These are phyloP conservation scores for Hortaea sp. DNA, from an alignment of 2,329 filamentous ascomycete genomes.

Conservation along the genomic window DNA sequence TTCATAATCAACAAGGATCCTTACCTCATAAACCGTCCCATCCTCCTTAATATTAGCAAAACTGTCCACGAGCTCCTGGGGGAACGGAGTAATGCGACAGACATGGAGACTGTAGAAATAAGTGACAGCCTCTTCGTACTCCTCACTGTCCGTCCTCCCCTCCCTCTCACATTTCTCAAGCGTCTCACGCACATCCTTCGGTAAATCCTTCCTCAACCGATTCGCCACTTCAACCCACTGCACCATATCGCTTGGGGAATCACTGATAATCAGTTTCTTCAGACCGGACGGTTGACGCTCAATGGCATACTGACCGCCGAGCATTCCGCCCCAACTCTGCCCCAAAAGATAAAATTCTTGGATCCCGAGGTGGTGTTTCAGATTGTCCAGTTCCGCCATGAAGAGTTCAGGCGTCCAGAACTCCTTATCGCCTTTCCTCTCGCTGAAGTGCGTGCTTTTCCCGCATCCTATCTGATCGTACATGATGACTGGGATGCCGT, in stretches of 20 bases:
- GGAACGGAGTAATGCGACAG: conserved; percentile 23
- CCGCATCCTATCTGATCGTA: conserved; percentile 48
- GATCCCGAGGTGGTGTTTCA: conserved; percentile 34
- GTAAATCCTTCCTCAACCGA: conserved; percentile 17
- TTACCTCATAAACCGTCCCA: conserved; percentile 21
- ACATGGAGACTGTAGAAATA: conserved; percentile 22
- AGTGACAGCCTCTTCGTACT: conserved; percentile 24
- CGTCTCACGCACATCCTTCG: conserved; percentile 20
- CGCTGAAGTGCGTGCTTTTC: conserved; percentile 37
- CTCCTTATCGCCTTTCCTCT: conserved; percentile 33
- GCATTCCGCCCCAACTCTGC: conserved; percentile 46
- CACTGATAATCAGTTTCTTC: conserved; percentile 27
- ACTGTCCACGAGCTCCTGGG: conserved; percentile 16
- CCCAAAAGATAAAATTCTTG: conserved; percentile 36
- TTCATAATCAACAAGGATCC: too few relatives aligned
- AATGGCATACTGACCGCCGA: conserved; percentile 35
- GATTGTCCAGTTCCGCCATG: conserved; percentile 40
- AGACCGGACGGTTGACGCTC: conserved; percentile 26
- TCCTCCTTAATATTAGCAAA: conserved; percentile 23
- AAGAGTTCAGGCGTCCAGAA: conserved; percentile 44
- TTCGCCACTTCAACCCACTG: conserved; percentile 21
- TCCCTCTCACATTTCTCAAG: conserved; percentile 21
- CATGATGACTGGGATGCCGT: conserved; percentile 38
- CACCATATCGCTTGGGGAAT: conserved; percentile 21
- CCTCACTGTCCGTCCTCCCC: conserved; percentile 19